Base-by-base conservation (phyloP, 2,329 filamentous ascomycete species). In the Fusarium oxysporum region DNA sequence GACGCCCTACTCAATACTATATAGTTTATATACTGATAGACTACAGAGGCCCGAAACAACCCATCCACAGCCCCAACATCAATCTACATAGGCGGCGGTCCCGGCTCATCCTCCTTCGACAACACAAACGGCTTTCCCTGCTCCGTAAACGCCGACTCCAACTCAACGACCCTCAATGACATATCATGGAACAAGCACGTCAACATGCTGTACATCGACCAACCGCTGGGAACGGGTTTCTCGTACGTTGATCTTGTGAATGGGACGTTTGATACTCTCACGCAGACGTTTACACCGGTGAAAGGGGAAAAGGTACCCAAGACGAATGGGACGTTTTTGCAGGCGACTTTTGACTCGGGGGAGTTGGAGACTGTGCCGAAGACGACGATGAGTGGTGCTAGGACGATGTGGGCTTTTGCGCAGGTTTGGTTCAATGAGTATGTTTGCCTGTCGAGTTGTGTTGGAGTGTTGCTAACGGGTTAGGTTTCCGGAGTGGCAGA, bases 61-160 rank as follows among this genome's bases (percentile, higher is more conserved):
- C 62, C 77, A 2, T 53, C 51, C 1, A 74, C 60, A 23, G 78
- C 75, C 2, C 72, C 73, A 0, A 78, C 75, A 4, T 72, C 83
- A 85, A 87, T 92, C 77, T 92, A 88, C 85, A 82, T 92, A 63
- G 91, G 90, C 77, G 90, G 90, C 53, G 90, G 90, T 3, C 90
- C 90, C 0, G 90, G 90, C 8, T 83, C 84, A 54, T 89, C 87
- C 73, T 90, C 88, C 30, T 86, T 92, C 83, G 84, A 89, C 50
- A 88, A 88, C 30, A 81, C 91, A 50, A 91, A 91, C 71, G 82
- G 85, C 59, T 89, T 90, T 19, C 84, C 83, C 23, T 88, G 83
- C 76, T 78, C 84, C 66, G 76, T 87, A 30, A 79, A 87, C 63
- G 65, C 86, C 66, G 80, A 86, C 44, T 82, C 81, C 33, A 87